Percentiles rank a stretch among this genome's conserved stretches.
phyloP scores from a whole-genome alignment of 441 rosid species.

The Populus tomentosa region DNA sequence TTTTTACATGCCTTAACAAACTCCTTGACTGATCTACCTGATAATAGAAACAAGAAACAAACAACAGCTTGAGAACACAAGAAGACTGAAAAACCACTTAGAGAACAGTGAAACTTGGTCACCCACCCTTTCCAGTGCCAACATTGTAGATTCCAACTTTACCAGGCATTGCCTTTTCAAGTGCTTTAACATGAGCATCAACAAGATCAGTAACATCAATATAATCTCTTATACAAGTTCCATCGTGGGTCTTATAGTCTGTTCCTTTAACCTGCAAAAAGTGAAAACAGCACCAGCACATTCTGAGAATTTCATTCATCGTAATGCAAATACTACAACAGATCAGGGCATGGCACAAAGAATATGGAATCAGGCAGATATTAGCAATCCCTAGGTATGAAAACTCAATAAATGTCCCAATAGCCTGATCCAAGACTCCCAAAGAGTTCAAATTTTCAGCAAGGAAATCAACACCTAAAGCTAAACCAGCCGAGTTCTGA shows the following conservation, averaged over 20 bases:
- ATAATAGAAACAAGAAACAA: not conserved
- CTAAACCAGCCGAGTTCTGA: not conserved
- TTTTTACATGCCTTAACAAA: conserved; percentile 95
- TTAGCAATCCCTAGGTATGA: not conserved
- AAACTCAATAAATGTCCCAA: not conserved
- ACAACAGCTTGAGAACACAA: not conserved
- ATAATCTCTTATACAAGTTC: conserved; percentile 94
- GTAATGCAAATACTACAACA: not conserved
- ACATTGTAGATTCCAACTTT: conserved; percentile 95
- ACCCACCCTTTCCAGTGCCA: conserved; percentile 84
- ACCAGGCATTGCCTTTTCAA: conserved; percentile 60
- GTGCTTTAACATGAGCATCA: conserved; percentile 97
- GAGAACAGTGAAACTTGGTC: not conserved
- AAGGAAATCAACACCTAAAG: not conserved
- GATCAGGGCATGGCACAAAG: not conserved
- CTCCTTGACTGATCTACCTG: conserved; percentile 95
- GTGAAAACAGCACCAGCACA: not conserved
- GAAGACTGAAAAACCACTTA: not conserved
- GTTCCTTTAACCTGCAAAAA: conserved; percentile 78
- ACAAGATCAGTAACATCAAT: conserved; percentile 95
- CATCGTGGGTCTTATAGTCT: conserved; percentile 83
- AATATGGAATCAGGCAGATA: not conserved
- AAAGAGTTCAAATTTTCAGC: not conserved
- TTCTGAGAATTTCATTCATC: too few relatives aligned
- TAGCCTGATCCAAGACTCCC: not conserved